Conservation (phyloP, 2,329 filamentous ascomycete genomes). For the Dactylellina parvicollis region DNA sequence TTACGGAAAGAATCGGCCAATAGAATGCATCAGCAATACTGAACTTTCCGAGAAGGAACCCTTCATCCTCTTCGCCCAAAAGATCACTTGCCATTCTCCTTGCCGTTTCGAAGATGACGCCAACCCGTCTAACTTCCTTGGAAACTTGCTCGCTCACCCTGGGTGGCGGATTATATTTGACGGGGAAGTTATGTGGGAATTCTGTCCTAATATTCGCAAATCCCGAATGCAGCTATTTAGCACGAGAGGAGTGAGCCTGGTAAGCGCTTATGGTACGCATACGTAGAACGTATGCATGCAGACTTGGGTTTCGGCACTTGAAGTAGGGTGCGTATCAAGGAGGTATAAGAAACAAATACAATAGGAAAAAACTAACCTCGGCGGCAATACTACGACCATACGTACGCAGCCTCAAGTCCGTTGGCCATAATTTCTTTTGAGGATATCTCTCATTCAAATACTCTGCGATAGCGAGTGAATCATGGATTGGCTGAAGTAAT, state of each 20-base stretch:
- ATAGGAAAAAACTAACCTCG: too few species aligned
- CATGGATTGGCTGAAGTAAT: constrained; percentile 35
- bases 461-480: constrained; percentile 38
- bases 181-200: constrained; percentile 40
- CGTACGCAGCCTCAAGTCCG: constrained; percentile 4
- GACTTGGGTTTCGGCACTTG: not conserved
- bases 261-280: not conserved
- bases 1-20: constrained; percentile 46
- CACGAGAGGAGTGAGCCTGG: too few species aligned
- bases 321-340: too few species aligned
- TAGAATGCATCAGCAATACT: constrained; percentile 50
- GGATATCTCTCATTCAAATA: constrained; percentile 44
- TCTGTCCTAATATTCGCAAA: constrained; percentile 40
- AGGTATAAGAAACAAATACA: too few species aligned
- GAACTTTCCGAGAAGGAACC: constrained; percentile 34
- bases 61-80: constrained; percentile 24
- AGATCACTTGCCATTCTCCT: constrained; percentile 21
- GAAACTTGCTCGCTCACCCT: constrained; percentile 5
- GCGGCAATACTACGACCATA: constrained; percentile 49
- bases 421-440: constrained; percentile 34
- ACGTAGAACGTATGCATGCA: not conserved
- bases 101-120: constrained; percentile 28
- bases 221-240: constrained; percentile 42
- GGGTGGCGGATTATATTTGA: constrained; percentile 39
- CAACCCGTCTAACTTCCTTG: constrained; percentile 34